Evolutionary conservation across 352 stramenopile species (phyloP).

Genomic region (Globisporangium emineosum): DNA sequence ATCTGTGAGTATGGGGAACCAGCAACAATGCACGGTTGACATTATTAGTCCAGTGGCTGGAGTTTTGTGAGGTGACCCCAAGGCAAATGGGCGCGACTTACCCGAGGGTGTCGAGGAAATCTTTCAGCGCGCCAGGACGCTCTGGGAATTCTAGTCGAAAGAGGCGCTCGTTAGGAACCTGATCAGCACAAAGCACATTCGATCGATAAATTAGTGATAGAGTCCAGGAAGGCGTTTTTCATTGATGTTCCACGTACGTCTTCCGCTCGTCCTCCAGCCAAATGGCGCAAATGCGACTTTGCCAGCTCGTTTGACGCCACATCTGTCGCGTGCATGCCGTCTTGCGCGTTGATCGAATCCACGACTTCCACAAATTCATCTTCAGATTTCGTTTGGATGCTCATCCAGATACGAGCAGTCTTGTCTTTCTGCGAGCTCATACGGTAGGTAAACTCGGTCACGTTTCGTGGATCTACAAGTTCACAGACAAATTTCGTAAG

Average conservation of each 20-base stretch:
- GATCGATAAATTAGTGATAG: background rate
- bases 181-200: background rate
- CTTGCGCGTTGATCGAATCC: conserved; percentile 52
- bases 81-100: conserved; percentile 19
- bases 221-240: background rate
- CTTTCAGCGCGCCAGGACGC: conserved; percentile 84
- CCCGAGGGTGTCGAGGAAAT: conserved; percentile 91
- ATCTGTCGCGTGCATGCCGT: conserved; percentile 91
- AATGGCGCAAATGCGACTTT: conserved; percentile 94
- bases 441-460: conserved; percentile 98
- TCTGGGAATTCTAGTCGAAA: conserved; percentile 97
- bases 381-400: conserved; percentile 90
- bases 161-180: conserved; percentile 90
- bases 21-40: background rate
- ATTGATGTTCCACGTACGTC: conserved; percentile 31
- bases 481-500: background rate
- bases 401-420: conserved; percentile 93
- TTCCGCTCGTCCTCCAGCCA: conserved; percentile 89
- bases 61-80: background rate
- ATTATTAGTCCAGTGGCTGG: background rate
- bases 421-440: conserved; percentile 73
- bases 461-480: conserved; percentile 61
- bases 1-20: background rate
- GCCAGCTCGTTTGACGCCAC: conserved; percentile 95
- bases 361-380: conserved; percentile 65